Base-by-base conservation (phyloP, 2,329 filamentous ascomycete genomes). In the Talaromyces piceae region DNA sequence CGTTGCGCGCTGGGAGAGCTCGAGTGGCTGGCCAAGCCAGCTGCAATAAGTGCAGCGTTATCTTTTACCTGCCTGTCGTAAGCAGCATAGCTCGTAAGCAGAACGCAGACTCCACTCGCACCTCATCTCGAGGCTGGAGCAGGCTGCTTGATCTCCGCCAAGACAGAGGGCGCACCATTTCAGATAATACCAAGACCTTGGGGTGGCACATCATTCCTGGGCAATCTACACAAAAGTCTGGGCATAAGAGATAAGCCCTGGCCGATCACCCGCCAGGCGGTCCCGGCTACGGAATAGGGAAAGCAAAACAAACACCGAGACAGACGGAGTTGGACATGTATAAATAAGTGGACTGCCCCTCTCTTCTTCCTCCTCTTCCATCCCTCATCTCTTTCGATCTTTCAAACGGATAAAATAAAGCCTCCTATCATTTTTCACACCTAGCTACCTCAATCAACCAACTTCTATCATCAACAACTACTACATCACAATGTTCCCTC, bases 401-500 rank as follows among this genome's bases (percentile, higher is more conserved):
- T 37, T 16, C 13, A 13, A n/a, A n/a, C n/a, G n/a, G n/a, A n/a
- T n/a, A n/a, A n/a, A n/a, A n/a, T n/a, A n/a, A n/a, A n/a, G n/a
- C n/a, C 30, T 7, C 11, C 26, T 7, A 11, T 28, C 31, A 16
- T 18, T 16, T 18, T 37, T 20, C 16, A 18, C 39, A 12, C 8
- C 39, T 5, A n/a, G n/a, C n/a, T n/a, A n/a, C n/a, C n/a, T n/a
- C 37, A 41, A 23, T 11, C 20, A 12, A 12, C 12, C 16, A 4
- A 41, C 2, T 4, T 39, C 33, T 7, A 7, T 16, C 25, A 7
- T 33, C 31, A 16, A 33, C 30, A 20, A 31, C 22, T 7, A 31
- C 31, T n/a, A 22, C 47, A 13, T 31, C 51, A 53, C 41, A 11
- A 53, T 53, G 51, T 49, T 53, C 20, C 51, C 52, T 27, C 41